These are phyloP conservation scores for Phlebopus sp. DNA, from an alignment of 1,284 basidiomycete genomes.

Conservation along the genomic window DNA sequence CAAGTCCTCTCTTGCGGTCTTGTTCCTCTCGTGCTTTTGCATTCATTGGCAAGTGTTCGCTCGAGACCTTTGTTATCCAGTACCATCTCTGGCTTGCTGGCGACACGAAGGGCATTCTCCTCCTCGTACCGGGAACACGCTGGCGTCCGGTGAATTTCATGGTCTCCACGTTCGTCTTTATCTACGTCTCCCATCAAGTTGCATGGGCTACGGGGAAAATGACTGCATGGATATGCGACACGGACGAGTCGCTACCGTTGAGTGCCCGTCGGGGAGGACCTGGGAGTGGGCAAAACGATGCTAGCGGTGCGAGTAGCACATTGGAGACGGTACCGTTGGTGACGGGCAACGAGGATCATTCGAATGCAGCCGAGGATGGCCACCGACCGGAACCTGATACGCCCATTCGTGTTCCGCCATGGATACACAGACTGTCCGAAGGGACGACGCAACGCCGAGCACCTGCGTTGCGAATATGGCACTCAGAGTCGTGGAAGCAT, in stretches of 20 bases:
- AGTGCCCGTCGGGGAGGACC: slow-evolving; percentile 6
- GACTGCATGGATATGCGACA: slow-evolving; percentile 66
- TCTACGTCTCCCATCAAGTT: slow-evolving; percentile 76
- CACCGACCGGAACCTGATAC: slow-evolving; percentile 29
- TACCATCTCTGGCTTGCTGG: slow-evolving; percentile 88
- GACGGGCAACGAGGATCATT: slow-evolving; percentile 2
- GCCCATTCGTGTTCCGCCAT: slow-evolving; percentile 40
- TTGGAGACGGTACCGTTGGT: slow-evolving; percentile 14
- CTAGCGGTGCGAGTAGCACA: not conserved
- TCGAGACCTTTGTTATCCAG: slow-evolving; percentile 87
- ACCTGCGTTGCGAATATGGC: slow-evolving; percentile 31
- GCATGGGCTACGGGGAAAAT: slow-evolving; percentile 73
- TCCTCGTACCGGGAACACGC: slow-evolving; percentile 72
- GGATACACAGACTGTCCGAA: slow-evolving; percentile 57
- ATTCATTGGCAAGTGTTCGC: slow-evolving; percentile 79
- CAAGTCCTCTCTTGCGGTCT: slow-evolving; percentile 67
- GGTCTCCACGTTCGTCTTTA: slow-evolving; percentile 71
- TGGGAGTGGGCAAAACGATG: not conserved
- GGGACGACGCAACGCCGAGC: slow-evolving; percentile 26
- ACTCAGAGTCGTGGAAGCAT: slow-evolving; percentile 28
- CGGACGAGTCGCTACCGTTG: slow-evolving; percentile 35
- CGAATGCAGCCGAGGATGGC: not conserved
- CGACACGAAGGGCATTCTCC: slow-evolving; percentile 81
- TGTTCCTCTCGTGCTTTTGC: slow-evolving; percentile 68
- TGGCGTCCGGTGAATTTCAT: slow-evolving; percentile 77